Conservation (phyloP, 305 asterid species). For the Plantago coronopus region DNA sequence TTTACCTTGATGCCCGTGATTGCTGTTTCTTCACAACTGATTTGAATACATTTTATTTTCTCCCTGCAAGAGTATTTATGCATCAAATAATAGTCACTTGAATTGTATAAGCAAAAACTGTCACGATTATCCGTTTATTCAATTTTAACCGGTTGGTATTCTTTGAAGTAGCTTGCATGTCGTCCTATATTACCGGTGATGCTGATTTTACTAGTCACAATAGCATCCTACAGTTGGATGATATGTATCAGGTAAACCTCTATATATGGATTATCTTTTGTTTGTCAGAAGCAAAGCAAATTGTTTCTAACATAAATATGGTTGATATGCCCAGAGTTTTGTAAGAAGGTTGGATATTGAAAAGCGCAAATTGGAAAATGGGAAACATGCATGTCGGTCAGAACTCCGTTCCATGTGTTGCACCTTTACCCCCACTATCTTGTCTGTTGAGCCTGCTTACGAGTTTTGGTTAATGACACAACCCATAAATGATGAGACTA, state of each 20-base stretch:
- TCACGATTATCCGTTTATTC: neutral
- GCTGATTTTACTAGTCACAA: constrained; percentile 37
- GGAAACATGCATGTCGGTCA: constrained; percentile 26
- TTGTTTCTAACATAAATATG: constrained; percentile 21
- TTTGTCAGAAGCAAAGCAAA: constrained; percentile 16
- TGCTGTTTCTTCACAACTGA: no score
- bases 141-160: constrained; percentile 19
- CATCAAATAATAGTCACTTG: constrained; percentile 4
- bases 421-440: constrained; percentile 44
- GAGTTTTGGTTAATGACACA: constrained; percentile 55
- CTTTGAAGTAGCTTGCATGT: constrained; percentile 67
- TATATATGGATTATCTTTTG: constrained; percentile 17
- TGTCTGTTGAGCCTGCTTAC: constrained; percentile 48
- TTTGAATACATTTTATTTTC: no score
- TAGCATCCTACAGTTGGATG: constrained; percentile 60
- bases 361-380: constrained; percentile 43
- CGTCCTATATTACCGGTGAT: constrained; percentile 51
- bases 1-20: no score
- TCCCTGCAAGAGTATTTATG: neutral
- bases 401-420: constrained; percentile 53
- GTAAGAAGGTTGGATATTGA: constrained; percentile 55
- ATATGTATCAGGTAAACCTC: constrained; percentile 61
- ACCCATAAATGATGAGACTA: constrained; percentile 64
- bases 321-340: constrained; percentile 45
- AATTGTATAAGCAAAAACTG: neutral